These are phyloP conservation scores for Ensete ventricosum DNA, from an alignment of 176 grass and related monocot genomes.

Conservation along the genomic window DNA sequence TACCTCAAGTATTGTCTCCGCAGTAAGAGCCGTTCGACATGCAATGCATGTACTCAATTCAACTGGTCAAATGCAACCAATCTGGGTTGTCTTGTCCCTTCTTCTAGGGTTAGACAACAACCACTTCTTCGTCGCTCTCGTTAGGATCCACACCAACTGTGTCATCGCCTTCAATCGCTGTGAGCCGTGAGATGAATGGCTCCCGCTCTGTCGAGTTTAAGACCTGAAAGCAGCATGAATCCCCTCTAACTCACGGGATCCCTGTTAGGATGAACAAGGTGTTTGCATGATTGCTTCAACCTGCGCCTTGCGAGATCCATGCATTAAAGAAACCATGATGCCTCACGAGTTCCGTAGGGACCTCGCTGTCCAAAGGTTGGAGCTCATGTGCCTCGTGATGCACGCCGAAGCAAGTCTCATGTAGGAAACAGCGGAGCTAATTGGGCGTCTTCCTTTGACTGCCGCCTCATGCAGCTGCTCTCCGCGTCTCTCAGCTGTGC, in stretches of 20 bases:
- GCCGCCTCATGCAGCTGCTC: too few species aligned
- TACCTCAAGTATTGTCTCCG: too few species aligned
- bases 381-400: slow-evolving; percentile 5
- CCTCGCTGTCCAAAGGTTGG: slow-evolving; percentile 1
- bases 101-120: too few species aligned
- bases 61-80: too few species aligned
- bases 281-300: background rate
- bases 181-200: background rate
- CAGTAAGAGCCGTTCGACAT: too few species aligned
- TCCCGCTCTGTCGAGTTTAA: background rate
- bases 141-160: too few species aligned
- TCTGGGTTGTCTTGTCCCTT: too few species aligned
- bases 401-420: background rate
- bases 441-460: too few species aligned
- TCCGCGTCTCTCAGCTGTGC: too few species aligned
- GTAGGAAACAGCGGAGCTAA: too few species aligned
- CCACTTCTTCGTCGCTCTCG: too few species aligned
- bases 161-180: background rate
- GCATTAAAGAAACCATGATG: background rate
- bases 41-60: too few species aligned
- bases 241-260: background rate
- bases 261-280: background rate
- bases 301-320: background rate
- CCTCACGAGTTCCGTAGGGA: background rate
- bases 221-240: background rate